Evolutionary conservation across 2,329 filamentous ascomycete genomes (phyloP), one percentile per base, ranked within the genome.

Genomic region (Beauveria varroae): DNA sequence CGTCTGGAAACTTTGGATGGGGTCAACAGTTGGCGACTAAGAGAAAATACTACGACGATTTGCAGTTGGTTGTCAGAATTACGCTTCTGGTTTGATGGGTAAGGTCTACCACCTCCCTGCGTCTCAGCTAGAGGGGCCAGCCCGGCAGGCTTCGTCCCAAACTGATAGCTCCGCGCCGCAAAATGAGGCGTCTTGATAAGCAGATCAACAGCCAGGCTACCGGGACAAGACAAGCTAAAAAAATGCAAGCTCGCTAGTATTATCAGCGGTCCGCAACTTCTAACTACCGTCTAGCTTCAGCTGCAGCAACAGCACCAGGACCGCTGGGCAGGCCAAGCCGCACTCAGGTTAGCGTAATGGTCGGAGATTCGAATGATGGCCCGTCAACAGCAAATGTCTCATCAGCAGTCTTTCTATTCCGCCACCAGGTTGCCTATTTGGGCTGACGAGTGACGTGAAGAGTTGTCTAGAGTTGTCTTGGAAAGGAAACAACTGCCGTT

Each of bases 51-150:
- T 16, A 37, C 34, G 2, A 37, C 34, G 3, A 37, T 12, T 37
- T 16, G 34, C 12, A 37, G 5, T 37, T 37, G 12, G 5, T 37
- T 37, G 34, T 37, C 12, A 37, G 34, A 16, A 37, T 16, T 5
- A 37, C 34, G 34, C 20, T 50, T 24, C 12, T n/a, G 9, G 10
- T 55, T 60, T 51, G 26, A 53, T 60, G 57, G 57, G 57, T 60
- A 53, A 60, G 57, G 57, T 60, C 57, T 43, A 37, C 20, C 12
- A 24, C 53, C 56, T 57, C 44, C 30, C 20, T 26, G 30, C 28
- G 57, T 60, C 57, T 60, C 57, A 53, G 49, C 57, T 52, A 24
- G 47, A 60, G 34, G n/a, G 49, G 47, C 47, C 22, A 37, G 24
- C 18, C 22, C 30, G 44, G 20, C 44, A 41, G 34, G 24, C n/a